Evolutionary conservation across 2,329 filamentous ascomycete genomes (phyloP).

Genomic region (Ophiocordyceps unilateralis): DNA sequence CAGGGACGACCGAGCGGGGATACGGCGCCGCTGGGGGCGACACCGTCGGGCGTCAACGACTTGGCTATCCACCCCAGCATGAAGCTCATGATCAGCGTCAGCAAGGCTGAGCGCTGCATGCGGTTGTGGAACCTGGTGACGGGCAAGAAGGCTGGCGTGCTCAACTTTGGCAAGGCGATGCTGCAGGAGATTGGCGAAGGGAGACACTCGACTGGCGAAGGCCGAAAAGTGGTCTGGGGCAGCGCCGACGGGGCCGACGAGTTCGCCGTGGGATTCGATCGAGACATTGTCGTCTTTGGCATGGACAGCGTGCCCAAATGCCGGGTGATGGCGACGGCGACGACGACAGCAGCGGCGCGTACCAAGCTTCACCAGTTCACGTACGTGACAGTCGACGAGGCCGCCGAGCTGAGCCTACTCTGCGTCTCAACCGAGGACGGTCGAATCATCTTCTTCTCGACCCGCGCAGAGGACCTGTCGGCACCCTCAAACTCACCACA

Average conservation of each 20-base stretch:
- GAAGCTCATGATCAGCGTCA: constrained; percentile 90
- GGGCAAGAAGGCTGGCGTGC: constrained; percentile 82
- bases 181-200: constrained; percentile 62
- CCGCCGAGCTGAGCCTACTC: constrained; percentile 31
- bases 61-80: constrained; percentile 92
- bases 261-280: constrained; percentile 79
- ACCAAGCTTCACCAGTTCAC: constrained; percentile 73
- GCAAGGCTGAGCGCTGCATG: constrained; percentile 81
- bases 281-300: constrained; percentile 69
- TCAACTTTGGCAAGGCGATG: constrained; percentile 65
- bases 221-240: constrained; percentile 68
- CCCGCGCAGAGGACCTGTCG: constrained; percentile 32
- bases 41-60: constrained; percentile 80
- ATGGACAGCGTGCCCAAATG: constrained; percentile 74
- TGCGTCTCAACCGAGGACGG: constrained; percentile 84
- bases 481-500: constrained; percentile 3
- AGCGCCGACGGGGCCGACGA: constrained; percentile 53
- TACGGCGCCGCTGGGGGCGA: constrained; percentile 64
- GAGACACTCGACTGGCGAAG: constrained; percentile 64
- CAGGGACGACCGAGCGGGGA: constrained; percentile 74
- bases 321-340: constrained; percentile 38
- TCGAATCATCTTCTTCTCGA: constrained; percentile 67
- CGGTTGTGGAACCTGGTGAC: constrained; percentile 93
- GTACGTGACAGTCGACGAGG: constrained; percentile 43
- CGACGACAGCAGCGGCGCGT: constrained; percentile 23